phyloP scores from a whole-genome alignment of 768 basidiomycete species.

The Pulveroboletus sp. region DNA sequence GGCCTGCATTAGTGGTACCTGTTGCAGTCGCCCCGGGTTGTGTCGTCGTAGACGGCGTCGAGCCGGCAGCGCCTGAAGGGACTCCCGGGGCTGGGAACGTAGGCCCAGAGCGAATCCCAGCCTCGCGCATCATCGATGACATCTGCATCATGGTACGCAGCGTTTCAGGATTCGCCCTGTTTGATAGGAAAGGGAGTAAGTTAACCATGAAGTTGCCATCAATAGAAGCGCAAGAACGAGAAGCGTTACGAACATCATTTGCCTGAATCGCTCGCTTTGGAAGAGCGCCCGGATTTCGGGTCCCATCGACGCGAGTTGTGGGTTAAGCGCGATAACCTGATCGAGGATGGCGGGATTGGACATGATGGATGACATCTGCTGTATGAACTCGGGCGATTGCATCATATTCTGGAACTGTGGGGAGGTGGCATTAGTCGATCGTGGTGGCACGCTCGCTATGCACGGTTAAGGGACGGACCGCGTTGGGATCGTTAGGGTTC shows the following conservation, averaged over 20 bases:
- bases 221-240: not conserved
- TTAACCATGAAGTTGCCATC: not conserved
- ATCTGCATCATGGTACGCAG: slow-evolving; percentile 75
- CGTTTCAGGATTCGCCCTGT: slow-evolving; percentile 69
- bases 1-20: slow-evolving; percentile 13
- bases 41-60: slow-evolving; percentile 17
- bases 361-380: slow-evolving; percentile 86
- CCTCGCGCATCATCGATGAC: slow-evolving; percentile 36
- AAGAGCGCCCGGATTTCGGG: slow-evolving; percentile 79
- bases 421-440: not conserved
- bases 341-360: slow-evolving; percentile 87
- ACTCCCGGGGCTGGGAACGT: slow-evolving; percentile 60
- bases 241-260: slow-evolving; percentile 56
- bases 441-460: not conserved
- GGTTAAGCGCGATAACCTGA: slow-evolving; percentile 77
- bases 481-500: slow-evolving; percentile 91
- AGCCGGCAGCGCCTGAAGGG: slow-evolving; percentile 35
- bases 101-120: slow-evolving; percentile 35
- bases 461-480: slow-evolving; percentile 47
- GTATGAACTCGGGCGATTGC: slow-evolving; percentile 76
- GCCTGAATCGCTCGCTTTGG: slow-evolving; percentile 68
- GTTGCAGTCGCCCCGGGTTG: slow-evolving; percentile 21
- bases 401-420: slow-evolving; percentile 77
- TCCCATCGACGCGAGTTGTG: slow-evolving; percentile 68
- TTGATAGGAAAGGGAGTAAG: not conserved